Base-by-base conservation (phyloP, 2,329 filamentous ascomycete species). In the Huntiella savannae region DNA sequence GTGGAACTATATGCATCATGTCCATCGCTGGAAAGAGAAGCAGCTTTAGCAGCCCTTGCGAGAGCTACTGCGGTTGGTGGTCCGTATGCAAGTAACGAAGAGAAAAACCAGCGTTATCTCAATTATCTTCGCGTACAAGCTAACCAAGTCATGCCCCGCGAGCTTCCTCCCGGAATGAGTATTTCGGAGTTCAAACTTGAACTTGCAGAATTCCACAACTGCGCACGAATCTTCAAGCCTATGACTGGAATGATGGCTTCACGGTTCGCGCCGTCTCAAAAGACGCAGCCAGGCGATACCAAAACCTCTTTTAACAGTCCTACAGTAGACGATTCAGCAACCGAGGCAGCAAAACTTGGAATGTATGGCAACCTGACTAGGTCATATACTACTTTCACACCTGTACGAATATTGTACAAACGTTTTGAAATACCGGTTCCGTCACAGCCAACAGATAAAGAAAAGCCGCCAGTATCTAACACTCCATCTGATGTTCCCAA, bases 291-390 rank as follows among this genome's bases (percentile, higher is more conserved):
- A 1, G 55, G 59, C 8, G 44, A 51, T 12, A 51, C 50, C n/a
- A 48, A 45, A 10, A 39, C 41, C n/a, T 13, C 42, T 17, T 50
- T 16, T 44, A 51, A 19, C 1, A 59, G 59, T 41, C 55, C 57
- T 7, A 64, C 63, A 33, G 49, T 54, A 4, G 53, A 55, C 51
- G 82, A 94, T 55, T 79, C 87, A 0, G 84, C 85, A 8, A 81
- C 87, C 57, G 79, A 84, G 54, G 91, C 91, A 1, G 91, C 91
- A 5, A 82, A 73, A 55, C 65, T 95, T 57, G 86, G 85, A 48
- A 94, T 96, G 86, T 95, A 87, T 61, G 91, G 91, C 1, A 71
- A 77, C 11, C 72, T 96, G 75, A 98, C 91, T 3, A 70, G 91
- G 51, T 75, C 70, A 16, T 67, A 70, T 0, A 60, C 73, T 5